A percentile compares a stretch with the other conserved stretches of the same genome.
Conservation (phyloP, 2,329 filamentous ascomycete genomes). For the Calonectria montana region DNA sequence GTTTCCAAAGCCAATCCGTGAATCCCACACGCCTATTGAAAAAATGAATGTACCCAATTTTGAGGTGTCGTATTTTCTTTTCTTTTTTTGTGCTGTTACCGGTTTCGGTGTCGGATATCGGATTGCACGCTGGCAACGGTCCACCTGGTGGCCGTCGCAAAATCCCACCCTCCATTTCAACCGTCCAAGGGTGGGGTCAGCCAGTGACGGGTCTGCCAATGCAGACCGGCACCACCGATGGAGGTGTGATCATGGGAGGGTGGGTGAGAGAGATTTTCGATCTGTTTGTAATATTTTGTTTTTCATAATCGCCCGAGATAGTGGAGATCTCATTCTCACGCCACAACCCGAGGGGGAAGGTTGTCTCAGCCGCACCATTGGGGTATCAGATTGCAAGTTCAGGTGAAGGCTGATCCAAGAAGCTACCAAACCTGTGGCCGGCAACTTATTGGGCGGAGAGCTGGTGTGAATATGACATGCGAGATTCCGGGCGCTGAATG, state of each 20-base stretch:
- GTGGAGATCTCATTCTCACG: constrained; percentile 2
- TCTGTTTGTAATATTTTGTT: constrained; percentile 18
- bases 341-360: not conserved
- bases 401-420: constrained; percentile 9
- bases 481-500: constrained; percentile 48
- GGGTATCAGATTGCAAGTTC: constrained; percentile 22
- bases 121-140: constrained; percentile 15
- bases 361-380: constrained; percentile 15
- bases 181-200: constrained; percentile 27
- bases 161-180: constrained; percentile 21
- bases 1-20: constrained; percentile 17
- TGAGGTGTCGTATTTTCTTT: constrained; percentile 29
- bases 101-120: constrained; percentile 35
- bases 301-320: constrained; percentile 23
- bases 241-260: constrained; percentile 13
- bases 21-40: constrained; percentile 28
- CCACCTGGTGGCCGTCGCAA: constrained; percentile 15
- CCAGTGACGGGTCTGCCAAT: constrained; percentile 23
- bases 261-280: constrained; percentile 14
- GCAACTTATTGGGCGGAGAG: constrained; percentile 45
- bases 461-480: constrained; percentile 41
- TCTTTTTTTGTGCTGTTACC: constrained; percentile 24
- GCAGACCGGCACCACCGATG: constrained; percentile 15
- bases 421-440: constrained; percentile 19
- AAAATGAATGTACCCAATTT: constrained; percentile 27